Percentiles rank a stretch among this genome's conserved stretches.
Conservation (phyloP, 768 basidiomycete genomes). For the Kwoniella pini region DNA sequence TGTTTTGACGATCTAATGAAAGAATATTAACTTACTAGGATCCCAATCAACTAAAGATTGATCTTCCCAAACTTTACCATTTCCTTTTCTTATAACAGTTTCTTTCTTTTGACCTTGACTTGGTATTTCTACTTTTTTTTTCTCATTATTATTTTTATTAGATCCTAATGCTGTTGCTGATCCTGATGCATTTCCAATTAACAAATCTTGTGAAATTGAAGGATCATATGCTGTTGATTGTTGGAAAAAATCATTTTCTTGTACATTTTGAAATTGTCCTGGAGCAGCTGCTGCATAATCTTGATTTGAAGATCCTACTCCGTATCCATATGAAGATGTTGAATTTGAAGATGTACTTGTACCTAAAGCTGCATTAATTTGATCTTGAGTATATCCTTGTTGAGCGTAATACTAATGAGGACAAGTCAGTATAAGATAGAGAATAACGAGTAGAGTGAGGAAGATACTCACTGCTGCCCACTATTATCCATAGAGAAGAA, state of each 20-base stretch:
- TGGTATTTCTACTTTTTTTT: constrained; percentile 8
- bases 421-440: not conserved
- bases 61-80: constrained; percentile 97
- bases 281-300: constrained; percentile 13
- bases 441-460: not conserved
- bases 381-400: constrained; percentile 46
- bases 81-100: constrained; percentile 93
- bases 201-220: no score
- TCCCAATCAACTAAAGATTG: constrained; percentile 97
- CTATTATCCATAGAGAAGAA: constrained; percentile 9
- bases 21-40: constrained; percentile 80
- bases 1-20: no score
- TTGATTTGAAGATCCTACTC: not conserved
- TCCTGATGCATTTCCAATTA: constrained; percentile 12
- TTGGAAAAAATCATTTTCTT: constrained; percentile 37
- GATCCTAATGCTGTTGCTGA: constrained; percentile 1
- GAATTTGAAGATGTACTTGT: constrained; percentile 11
- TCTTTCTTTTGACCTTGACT: constrained; percentile 64
- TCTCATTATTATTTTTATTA: not conserved
- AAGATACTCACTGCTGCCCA: constrained; percentile 50
- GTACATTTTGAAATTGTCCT: constrained; percentile 24
- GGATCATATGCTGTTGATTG: constrained; percentile 42
- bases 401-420: constrained; percentile 46
- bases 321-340: constrained; percentile 19
- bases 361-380: constrained; percentile 29